Conservation (phyloP, 495 filamentous ascomycete species). For the Hyaloscypha variabilis region DNA sequence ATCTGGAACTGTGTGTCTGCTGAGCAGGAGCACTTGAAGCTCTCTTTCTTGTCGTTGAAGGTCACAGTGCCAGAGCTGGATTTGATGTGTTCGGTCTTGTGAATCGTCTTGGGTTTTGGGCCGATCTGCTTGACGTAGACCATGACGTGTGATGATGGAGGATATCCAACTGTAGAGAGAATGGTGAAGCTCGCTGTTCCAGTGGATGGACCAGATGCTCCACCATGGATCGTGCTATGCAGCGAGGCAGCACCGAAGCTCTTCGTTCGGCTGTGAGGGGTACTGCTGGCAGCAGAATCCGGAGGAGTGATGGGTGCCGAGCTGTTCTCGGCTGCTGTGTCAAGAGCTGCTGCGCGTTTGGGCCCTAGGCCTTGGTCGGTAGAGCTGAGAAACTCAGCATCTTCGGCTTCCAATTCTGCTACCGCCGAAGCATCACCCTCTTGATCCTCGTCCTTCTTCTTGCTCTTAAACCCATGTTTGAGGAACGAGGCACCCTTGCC, state of each 20-base stretch:
- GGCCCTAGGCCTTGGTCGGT: background rate
- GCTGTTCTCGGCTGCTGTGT: background rate
- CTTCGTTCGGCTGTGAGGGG: constrained; percentile 63
- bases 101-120: constrained; percentile 72
- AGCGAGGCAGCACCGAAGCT: constrained; percentile 67
- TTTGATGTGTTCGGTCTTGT: constrained; percentile 87
- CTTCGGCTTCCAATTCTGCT: constrained; percentile 25
- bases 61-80: constrained; percentile 56
- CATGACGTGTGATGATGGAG: constrained; percentile 77
- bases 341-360: background rate
- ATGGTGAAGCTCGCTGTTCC: constrained; percentile 84
- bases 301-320: constrained; percentile 36
- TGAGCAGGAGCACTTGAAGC: constrained; percentile 73
- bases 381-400: constrained; percentile 13
- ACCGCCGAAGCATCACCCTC: constrained; percentile 34
- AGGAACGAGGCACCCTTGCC: constrained; percentile 85
- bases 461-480: constrained; percentile 68
- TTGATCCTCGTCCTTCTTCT: constrained; percentile 64
- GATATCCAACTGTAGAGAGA: constrained; percentile 77
- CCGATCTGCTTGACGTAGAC: constrained; percentile 69
- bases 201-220: constrained; percentile 48
- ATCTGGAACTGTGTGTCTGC: constrained; percentile 87
- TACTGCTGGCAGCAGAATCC: constrained; percentile 42
- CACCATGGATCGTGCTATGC: constrained; percentile 53
- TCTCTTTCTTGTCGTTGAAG: constrained; percentile 66